Evolutionary conservation across 2,329 filamentous ascomycete species (phyloP), one percentile per base, ranked within the genome.

Genomic region (Beauveria rudraprayagi): DNA sequence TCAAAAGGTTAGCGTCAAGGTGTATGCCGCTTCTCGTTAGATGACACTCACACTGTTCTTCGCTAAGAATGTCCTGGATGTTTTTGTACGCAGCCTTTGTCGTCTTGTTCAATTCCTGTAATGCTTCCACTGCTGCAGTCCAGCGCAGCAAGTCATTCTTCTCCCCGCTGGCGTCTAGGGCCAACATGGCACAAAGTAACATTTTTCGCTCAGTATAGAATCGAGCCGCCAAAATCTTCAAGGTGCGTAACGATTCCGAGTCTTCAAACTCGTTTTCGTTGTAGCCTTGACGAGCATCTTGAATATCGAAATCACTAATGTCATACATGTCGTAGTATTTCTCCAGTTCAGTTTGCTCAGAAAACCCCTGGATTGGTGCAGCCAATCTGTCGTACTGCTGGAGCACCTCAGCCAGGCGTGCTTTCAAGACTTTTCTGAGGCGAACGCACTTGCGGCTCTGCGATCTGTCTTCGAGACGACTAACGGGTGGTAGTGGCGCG

Each of bases 321-420:
- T 92, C 90, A 70, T 93, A 92, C 63, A 93, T 89, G 70, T 97
- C 93, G 68, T 94, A 90, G 71, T 96, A 96, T 74, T 92, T 94
- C 67, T 96, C 91, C 48, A 99, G 77, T 69, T 96, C 90, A 54
- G 89, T 83, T 68, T 89, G 84, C 70, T 92, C 87, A 1, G 92
- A 85, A 60, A 96, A 85, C 1, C 83, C 83, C 70, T 87, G 87
- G 22, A 97, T 78, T 3, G 80, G 80, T 46, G 81, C 78, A 64
- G 87, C 88, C 14, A 89, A 86, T 66, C 90, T 84, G 58, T 87
- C 84, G 68, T 92, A 92, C 24, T 83, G 83, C 48, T 86, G 82
- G 46, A 96, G 84, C 57, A 89, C 82, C 16, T 87, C 83, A 44
- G 81, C 81, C 63, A 96, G 85, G 63, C 85, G 86, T 52, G 81